phyloP scores from a whole-genome alignment of 2,329 filamentous ascomycete species.

The Metarhizium guizhouense region DNA sequence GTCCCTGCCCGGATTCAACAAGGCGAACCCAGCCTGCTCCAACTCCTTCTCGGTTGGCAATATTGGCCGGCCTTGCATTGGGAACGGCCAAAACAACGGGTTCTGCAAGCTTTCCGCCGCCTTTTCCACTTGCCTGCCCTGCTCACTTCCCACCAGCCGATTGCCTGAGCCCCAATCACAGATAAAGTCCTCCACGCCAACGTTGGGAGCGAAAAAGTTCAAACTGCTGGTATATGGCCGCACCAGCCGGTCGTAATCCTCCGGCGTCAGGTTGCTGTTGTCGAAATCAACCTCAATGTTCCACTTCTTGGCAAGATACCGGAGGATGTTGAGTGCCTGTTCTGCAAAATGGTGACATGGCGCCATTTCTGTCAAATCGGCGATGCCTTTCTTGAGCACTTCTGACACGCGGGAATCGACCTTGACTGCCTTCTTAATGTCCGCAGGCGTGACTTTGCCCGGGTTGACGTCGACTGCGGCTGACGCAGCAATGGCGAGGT shows the following conservation, averaged over 20 bases:
- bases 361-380: slow-evolving; percentile 51
- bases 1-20: slow-evolving; percentile 18
- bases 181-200: slow-evolving; percentile 38
- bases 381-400: slow-evolving; percentile 43
- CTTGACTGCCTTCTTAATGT: slow-evolving; percentile 24
- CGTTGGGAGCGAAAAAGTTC: slow-evolving; percentile 48
- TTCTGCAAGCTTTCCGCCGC: slow-evolving; percentile 36
- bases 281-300: slow-evolving; percentile 41
- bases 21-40: slow-evolving; percentile 42
- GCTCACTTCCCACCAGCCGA: slow-evolving; percentile 8
- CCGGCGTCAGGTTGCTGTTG: slow-evolving; percentile 16
- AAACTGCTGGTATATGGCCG: slow-evolving; percentile 41
- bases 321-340: slow-evolving; percentile 50
- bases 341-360: slow-evolving; percentile 52
- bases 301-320: slow-evolving; percentile 50
- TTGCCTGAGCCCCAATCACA: slow-evolving; percentile 32
- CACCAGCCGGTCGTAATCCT: slow-evolving; percentile 32
- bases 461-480: slow-evolving; percentile 8
- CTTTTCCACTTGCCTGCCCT: slow-evolving; percentile 12
- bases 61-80: slow-evolving; percentile 49
- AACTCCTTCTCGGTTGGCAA: slow-evolving; percentile 37
- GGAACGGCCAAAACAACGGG: slow-evolving; percentile 52
- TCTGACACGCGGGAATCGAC: slow-evolving; percentile 32
- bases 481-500: slow-evolving; percentile 43
- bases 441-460: slow-evolving; percentile 7